phyloP scores from a whole-genome alignment of 352 stramenopile species.

The Globisporangium iwayamae region DNA sequence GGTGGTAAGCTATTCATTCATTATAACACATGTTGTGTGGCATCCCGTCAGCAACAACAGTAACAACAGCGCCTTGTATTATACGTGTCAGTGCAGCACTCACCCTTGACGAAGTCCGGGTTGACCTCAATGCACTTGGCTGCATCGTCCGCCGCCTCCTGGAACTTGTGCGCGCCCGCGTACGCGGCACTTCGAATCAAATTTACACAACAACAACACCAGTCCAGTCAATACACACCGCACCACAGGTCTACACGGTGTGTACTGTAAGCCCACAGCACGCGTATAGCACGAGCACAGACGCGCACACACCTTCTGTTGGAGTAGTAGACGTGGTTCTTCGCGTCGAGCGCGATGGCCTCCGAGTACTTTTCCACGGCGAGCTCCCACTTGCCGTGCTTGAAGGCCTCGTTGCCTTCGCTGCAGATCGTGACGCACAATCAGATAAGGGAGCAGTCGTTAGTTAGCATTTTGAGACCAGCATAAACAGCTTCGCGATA shows the following conservation, averaged over 20 bases:
- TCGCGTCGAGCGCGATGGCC: constrained; percentile 84
- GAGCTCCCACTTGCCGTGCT: constrained; percentile 82
- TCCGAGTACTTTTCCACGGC: constrained; percentile 93
- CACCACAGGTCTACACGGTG: neutral
- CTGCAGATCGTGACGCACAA: constrained; percentile 21
- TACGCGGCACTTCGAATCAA: constrained; percentile 57
- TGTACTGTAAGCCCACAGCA: neutral
- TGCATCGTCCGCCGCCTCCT: constrained; percentile 85
- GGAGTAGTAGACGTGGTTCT: constrained; percentile 93
- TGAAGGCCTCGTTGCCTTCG: constrained; percentile 95
- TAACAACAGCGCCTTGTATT: constrained; percentile 8
- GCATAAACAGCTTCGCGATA: neutral
- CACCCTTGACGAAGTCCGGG: constrained; percentile 92
- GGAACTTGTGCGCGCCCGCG: constrained; percentile 54
- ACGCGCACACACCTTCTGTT: constrained; percentile 74
- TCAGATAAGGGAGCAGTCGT: neutral
- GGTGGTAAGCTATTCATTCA: constrained; percentile 79
- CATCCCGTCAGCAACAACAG: constrained; percentile 16
- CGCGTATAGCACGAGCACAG: neutral
- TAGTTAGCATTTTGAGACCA: neutral
- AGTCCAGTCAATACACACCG: neutral
- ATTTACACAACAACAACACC: neutral
- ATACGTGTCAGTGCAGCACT: neutral
- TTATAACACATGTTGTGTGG: neutral
- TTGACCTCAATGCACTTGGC: constrained; percentile 90